These are phyloP conservation scores for Fomitopsis pinicola DNA, from an alignment of 1,284 basidiomycete genomes.

Conservation along the genomic window DNA sequence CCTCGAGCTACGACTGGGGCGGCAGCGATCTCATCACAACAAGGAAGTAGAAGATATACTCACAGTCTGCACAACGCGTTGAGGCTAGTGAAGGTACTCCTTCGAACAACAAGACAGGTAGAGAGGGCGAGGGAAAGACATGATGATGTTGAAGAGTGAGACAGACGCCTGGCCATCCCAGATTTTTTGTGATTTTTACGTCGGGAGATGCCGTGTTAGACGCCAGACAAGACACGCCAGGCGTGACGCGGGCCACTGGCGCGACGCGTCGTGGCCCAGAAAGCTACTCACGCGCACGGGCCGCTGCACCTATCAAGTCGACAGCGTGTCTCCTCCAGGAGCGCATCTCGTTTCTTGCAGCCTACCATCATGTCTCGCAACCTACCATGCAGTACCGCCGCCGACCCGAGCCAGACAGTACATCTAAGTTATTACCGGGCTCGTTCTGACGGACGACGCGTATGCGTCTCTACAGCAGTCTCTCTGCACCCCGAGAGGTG, in stretches of 20 bases:
- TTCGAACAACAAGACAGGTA: no score
- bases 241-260: neutral
- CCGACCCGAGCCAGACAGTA: neutral
- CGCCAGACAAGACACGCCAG: neutral
- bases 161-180: neutral
- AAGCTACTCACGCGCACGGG: neutral
- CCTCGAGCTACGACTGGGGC: conserved; percentile 30
- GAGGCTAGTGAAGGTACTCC: neutral
- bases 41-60: neutral
- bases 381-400: neutral
- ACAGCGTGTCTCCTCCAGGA: no score
- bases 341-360: neutral
- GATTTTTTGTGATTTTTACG: neutral
- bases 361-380: neutral
- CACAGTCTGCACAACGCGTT: neutral
- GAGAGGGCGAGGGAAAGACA: no score
- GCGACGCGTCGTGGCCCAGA: neutral
- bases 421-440: neutral
- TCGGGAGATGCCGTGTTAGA: neutral
- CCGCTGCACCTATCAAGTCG: no score
- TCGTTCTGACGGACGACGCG: neutral
- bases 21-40: conserved; percentile 28
- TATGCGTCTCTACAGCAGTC: neutral
- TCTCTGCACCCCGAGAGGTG: no score
- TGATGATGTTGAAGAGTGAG: no score